Evolutionary conservation across 164 flowering plant genomes (phyloP), one percentile per base, ranked within the genome.

Genomic region (Nelumbo lutea): DNA sequence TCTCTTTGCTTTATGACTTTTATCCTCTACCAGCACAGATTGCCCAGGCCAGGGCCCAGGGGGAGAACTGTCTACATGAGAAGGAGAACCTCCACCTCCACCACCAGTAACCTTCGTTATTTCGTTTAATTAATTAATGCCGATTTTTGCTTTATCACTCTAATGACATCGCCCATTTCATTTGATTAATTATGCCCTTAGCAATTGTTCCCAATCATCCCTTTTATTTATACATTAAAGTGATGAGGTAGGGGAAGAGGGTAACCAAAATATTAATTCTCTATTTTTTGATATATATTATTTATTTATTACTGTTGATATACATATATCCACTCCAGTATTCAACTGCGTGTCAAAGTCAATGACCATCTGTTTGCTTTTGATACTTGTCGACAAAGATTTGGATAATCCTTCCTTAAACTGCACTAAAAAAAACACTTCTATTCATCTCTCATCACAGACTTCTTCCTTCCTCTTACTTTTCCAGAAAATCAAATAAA

Each of bases 341-440:
- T 27, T 27, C 27, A 27, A 27, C 27, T 27, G 27, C 0, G 27
- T 27, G 27, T 60, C 61, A 39, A 66, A 61, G 75, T 72, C 75
- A 73, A 70, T 68, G 66, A 42, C 61, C 62, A 62, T 73, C 72
- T 59, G 53, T 63, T 68, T 62, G 42, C 14, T 44, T 62, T 60
- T 13, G 42, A 68, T 65, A 38, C 72, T 73, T 68, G 58, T 55
- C 6, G 70, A 66, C 66, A 53, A 72, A 72, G 70, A 61, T 67
- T 72, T 40, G n/a, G 42, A 62, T 61, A 45, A 42, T 60, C 9
- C 14, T 43, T 44, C 39, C 43, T 27, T 69, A 42, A 50, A 44
- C 40, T 50, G 40, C 58, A 41, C n/a, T 62, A 52, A 61, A 53
- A 1, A 48, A 1, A n/a, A n/a, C n/a, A n/a, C n/a, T 55, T 4